Evolutionary conservation across 805 yeast genomes (phyloP).

Genomic region (Yarrowia keelungensis): DNA sequence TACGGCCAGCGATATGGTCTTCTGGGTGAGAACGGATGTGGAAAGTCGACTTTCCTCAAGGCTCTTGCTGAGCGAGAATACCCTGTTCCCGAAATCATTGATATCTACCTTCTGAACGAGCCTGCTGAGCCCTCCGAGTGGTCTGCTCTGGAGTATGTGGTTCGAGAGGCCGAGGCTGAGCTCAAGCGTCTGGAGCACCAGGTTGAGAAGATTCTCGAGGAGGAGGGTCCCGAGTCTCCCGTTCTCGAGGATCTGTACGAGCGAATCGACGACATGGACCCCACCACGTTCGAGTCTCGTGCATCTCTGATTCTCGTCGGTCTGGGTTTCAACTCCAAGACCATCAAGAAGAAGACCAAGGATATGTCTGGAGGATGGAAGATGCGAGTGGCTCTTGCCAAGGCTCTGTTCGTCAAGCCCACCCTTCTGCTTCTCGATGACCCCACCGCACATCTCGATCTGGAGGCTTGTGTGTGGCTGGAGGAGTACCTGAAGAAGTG

Average conservation of each 20-base stretch:
- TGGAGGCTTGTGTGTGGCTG: constrained; percentile 99
- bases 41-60: constrained; percentile 93
- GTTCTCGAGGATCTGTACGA: constrained; percentile 88
- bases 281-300: constrained; percentile 92
- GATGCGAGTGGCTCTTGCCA: constrained; percentile 98
- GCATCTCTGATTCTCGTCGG: constrained; percentile 96
- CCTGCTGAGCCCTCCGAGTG: constrained; percentile 95
- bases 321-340: constrained; percentile 89
- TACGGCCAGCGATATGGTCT: constrained; percentile 98
- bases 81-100: constrained; percentile 92
- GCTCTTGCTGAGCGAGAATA: constrained; percentile 95
- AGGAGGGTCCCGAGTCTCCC: constrained; percentile 93
- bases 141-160: constrained; percentile 95
- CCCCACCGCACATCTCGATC: constrained; percentile 99
- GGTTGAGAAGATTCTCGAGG: constrained; percentile 87
- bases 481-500: constrained; percentile 96
- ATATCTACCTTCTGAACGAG: constrained; percentile 91
- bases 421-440: constrained; percentile 93
- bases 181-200: constrained; percentile 87
- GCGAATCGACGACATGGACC: constrained; percentile 95
- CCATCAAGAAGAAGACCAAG: constrained; percentile 92
- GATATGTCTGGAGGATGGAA: constrained; percentile 99
- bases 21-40: constrained; percentile 98
- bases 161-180: constrained; percentile 93
- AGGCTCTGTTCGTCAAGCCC: constrained; percentile 98